Conservation (phyloP, 2,329 filamentous ascomycete species). For the Cladobotryum mycophilum region DNA sequence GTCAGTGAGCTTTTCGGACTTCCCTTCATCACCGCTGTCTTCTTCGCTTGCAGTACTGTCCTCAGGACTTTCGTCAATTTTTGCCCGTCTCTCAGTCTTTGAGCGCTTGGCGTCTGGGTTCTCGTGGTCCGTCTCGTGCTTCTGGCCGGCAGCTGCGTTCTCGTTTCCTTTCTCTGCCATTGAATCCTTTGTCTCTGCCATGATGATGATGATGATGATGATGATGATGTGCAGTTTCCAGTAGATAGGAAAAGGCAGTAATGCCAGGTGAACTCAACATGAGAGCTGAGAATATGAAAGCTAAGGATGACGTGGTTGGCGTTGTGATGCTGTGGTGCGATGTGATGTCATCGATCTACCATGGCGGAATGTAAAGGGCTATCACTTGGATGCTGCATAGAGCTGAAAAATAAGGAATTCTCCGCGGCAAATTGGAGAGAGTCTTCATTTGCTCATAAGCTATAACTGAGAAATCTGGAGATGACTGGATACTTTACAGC, state of each 20-base stretch:
- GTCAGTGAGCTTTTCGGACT: background rate
- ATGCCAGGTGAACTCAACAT: no score
- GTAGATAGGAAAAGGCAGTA: no score
- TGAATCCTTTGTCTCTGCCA: no score
- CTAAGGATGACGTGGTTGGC: no score
- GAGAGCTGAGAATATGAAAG: no score
- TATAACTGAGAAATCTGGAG: no score
- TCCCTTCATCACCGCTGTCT: background rate
- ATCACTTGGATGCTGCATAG: background rate
- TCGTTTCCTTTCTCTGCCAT: no score
- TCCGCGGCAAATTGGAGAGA: background rate
- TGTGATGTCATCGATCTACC: slow-evolving; percentile 21
- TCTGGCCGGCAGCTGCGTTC: slow-evolving; percentile 9
- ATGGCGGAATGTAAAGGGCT: background rate
- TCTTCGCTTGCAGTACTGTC: background rate
- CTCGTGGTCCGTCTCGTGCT: slow-evolving; percentile 23
- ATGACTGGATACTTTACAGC: no score
- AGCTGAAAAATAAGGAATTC: background rate
- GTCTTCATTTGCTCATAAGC: background rate
- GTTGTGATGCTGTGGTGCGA: background rate
- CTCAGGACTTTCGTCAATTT: slow-evolving; percentile 2
- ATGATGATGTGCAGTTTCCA: no score
- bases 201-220: no score
- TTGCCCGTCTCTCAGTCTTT: slow-evolving; percentile 18
- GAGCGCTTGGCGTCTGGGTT: slow-evolving; percentile 21